Conservation (phyloP, 208 protist genomes). For the Wallacemonas sp. region DNA sequence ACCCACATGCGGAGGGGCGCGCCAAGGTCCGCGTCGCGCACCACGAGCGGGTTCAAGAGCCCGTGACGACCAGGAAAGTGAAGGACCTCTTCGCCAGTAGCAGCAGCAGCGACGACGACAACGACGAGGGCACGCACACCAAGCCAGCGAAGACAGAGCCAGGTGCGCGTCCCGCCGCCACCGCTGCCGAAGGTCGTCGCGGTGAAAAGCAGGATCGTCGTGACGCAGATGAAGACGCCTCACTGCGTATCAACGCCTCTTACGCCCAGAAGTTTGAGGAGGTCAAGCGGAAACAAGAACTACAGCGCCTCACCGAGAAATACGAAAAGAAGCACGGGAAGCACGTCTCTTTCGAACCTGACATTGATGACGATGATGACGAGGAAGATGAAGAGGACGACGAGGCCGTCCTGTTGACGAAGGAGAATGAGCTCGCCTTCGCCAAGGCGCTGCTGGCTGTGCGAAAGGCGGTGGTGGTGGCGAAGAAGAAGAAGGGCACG, state of each 20-base stretch:
- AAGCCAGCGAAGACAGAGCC: background rate
- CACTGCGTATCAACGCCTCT: constrained; percentile 67
- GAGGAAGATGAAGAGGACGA: constrained; percentile 82
- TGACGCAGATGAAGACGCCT: constrained; percentile 8
- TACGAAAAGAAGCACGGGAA: constrained; percentile 58
- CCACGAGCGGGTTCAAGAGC: background rate
- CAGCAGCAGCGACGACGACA: constrained; percentile 15
- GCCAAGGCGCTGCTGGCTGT: constrained; percentile 78
- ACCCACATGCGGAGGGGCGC: constrained; percentile 70
- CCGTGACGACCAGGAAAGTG: background rate
- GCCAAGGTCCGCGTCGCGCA: constrained; percentile 28
- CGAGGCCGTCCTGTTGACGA: constrained; percentile 76
- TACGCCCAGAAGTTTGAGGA: constrained; percentile 86
- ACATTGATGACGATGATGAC: constrained; percentile 33
- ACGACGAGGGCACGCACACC: background rate
- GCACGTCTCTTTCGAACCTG: constrained; percentile 1
- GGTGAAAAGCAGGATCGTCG: background rate
- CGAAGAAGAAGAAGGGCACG: constrained; percentile 13
- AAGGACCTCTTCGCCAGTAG: constrained; percentile 34
- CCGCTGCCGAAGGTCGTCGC: background rate
- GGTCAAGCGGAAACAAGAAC: constrained; percentile 88
- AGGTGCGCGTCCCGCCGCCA: too few relatives aligned
- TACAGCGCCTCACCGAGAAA: constrained; percentile 82
- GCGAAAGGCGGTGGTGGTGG: constrained; percentile 52
- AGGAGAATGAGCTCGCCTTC: constrained; percentile 77